phyloP scores from a whole-genome alignment of 495 filamentous ascomycete species.

The Saxophila tyrrhenica region DNA sequence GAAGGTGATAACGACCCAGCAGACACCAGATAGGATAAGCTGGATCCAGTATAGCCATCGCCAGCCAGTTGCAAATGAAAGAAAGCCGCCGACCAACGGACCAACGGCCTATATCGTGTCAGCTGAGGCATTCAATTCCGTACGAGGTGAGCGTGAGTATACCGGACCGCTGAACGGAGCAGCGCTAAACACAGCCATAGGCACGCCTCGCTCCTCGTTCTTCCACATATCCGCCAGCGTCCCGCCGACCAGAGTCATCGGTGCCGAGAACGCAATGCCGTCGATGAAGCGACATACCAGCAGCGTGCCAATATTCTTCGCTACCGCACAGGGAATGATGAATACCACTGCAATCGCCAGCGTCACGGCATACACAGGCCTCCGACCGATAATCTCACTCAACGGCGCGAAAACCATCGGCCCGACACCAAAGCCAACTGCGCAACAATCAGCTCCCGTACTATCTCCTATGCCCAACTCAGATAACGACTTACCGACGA shows the following conservation, averaged over 20 bases:
- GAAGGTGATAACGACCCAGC: conserved; percentile 26
- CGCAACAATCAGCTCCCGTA: not conserved
- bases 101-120: conserved; percentile 4
- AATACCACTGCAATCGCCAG: conserved; percentile 54
- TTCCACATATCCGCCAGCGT: conserved; percentile 60
- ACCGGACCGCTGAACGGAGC: conserved; percentile 54
- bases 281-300: conserved; percentile 57
- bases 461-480: too few species aligned
- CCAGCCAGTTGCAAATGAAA: conserved; percentile 30
- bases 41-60: conserved; percentile 44
- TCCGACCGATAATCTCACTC: conserved; percentile 58
- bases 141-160: too few species aligned
- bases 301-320: conserved; percentile 53
- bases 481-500: conserved; percentile 11
- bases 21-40: conserved; percentile 35
- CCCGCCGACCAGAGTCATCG: conserved; percentile 60
- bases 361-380: conserved; percentile 44
- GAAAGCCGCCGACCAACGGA: conserved; percentile 30
- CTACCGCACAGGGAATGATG: conserved; percentile 57
- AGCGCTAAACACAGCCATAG: conserved; percentile 61
- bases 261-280: conserved; percentile 53
- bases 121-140: too few species aligned
- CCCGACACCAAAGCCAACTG: conserved; percentile 49
- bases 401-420: conserved; percentile 77
- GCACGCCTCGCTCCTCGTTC: conserved; percentile 48